Evolutionary conservation across 1,284 basidiomycete species (phyloP), one percentile per base, ranked within the genome.

Genomic region (Meira miltonrushii): DNA sequence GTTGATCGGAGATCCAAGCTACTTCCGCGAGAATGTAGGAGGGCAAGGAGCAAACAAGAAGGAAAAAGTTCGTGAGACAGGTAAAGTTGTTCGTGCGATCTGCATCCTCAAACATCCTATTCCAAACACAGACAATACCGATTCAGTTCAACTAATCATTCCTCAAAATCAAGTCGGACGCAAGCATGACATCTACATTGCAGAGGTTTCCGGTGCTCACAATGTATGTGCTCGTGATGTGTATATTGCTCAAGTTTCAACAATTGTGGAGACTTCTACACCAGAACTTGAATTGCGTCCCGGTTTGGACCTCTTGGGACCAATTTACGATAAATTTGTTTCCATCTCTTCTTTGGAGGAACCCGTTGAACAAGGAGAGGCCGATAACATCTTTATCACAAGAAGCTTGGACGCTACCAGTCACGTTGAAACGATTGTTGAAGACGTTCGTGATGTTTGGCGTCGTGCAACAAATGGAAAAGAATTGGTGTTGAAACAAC

Each of bases 61-160:
- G 57, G 77, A 81, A 54, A 80, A 77, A 43, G 92, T 94, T 44
- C 80, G 95, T 39, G 92, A 98, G 81, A 89, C 92, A 64, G 89
- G 88, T 74, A 95, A 91, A 81, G 94, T 98, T 65, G 86, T 99
- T 67, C 85, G 95, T 55, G 94, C 94, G 10, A 99, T 99, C 76
- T 98, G 95, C 82, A 84, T 99, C 79, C 84, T 98, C 78, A 96
- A 95, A 82, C 95, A 98, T 81, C 91, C 94, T 49, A 95, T 99
- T 68, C 95, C 95, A 55, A 92, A 90, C 65, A 98, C 95, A 49
- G 93, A 98, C 48, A 89, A 97, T 76, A 83, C 87, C 55, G 95
- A 98, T 82, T 71, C 68, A 43, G 88, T 88, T 21, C 95, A 99
- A 81, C 91, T 99, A 74, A 93, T 99, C 80, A 95, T 99, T 69